Conservation (phyloP, 2,329 filamentous ascomycete species). For the Zymoseptoria ardabiliae region DNA sequence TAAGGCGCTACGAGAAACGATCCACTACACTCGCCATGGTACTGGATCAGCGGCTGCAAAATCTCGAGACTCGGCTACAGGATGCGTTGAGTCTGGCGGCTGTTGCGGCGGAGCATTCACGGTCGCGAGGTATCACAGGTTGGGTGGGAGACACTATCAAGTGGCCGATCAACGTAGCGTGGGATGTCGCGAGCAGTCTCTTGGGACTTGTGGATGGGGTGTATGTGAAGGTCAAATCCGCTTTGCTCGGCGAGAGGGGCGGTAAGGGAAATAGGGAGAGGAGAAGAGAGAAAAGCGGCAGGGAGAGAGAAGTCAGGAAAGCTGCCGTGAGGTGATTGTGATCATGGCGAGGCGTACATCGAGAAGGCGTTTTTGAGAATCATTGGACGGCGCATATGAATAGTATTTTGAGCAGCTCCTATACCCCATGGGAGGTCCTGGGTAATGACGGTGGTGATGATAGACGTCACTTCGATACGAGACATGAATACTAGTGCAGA, state of each 20-base stretch:
- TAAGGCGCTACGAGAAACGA: conserved; percentile 87
- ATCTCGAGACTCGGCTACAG: conserved; percentile 62
- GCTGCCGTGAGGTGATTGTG: not conserved
- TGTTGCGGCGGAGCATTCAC: conserved; percentile 52
- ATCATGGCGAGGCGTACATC: not conserved
- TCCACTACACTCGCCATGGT: conserved; percentile 66
- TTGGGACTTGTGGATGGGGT: conserved; percentile 16
- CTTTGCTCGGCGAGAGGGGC: conserved; percentile 13
- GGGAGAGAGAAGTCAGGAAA: not conserved
- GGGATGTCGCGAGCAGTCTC: conserved; percentile 14
- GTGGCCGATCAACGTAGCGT: conserved; percentile 16
- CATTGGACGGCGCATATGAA: not conserved
- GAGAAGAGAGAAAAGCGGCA: not conserved
- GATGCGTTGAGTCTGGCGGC: conserved; percentile 78
- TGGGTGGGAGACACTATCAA: conserved; percentile 13
- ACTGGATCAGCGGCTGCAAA: conserved; percentile 65
- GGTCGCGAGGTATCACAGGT: conserved; percentile 19
- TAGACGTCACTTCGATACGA: not conserved
- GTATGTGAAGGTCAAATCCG: conserved; percentile 17
- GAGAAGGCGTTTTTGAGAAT: not conserved
- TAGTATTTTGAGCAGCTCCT: not conserved
- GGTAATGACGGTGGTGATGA: not conserved
- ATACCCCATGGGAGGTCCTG: not conserved
- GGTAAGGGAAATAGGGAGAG: not conserved
- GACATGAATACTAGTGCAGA: not conserved